Evolutionary conservation across 352 stramenopile genomes (phyloP).

Genomic region (Phytophthora macrochlamydospora): DNA sequence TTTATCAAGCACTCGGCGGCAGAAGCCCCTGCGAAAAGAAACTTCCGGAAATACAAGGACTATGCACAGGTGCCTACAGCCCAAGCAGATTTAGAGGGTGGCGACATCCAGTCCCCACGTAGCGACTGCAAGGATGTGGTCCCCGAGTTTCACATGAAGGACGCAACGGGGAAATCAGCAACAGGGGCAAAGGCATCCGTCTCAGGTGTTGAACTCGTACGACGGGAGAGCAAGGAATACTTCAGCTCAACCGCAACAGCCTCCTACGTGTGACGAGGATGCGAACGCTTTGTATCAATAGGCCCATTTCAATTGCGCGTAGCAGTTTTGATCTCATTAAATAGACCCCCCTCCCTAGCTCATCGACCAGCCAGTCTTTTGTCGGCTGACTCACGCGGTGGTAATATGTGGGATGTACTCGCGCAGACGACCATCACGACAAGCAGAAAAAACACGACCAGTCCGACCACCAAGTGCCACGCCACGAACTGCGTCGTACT

Average conservation of each 20-base stretch:
- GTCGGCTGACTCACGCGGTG: conserved; percentile 15
- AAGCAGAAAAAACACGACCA: conserved; percentile 57
- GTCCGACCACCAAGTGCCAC: conserved; percentile 40
- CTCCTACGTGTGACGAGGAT: conserved; percentile 40
- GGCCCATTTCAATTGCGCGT: conserved; percentile 15
- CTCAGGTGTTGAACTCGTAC: conserved; percentile 46
- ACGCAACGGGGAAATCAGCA: conserved; percentile 24
- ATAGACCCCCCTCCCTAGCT: conserved; percentile 22
- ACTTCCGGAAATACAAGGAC: conserved; percentile 19
- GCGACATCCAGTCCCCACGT: conserved; percentile 17
- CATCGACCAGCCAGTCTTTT: conserved; percentile 5
- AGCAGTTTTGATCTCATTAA: conserved; percentile 31
- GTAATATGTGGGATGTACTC: conserved; percentile 63
- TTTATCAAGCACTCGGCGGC: conserved; percentile 65
- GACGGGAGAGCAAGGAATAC: conserved; percentile 71
- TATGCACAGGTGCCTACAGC: conserved; percentile 47
- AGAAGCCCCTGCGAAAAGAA: conserved; percentile 22
- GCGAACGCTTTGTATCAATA: conserved; percentile 40
- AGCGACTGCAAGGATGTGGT: conserved; percentile 19
- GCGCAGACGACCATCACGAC: conserved; percentile 67
- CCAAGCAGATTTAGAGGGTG: conserved; percentile 23
- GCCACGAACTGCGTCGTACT: conserved; percentile 72
- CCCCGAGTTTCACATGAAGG: conserved; percentile 43
- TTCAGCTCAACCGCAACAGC: conserved; percentile 22
- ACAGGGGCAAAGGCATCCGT: conserved; percentile 30